A percentile compares a stretch with the other conserved stretches of the same genome.
These are phyloP conservation scores for Lophiotrema nucula DNA, from an alignment of 495 filamentous ascomycete genomes.

Conservation along the genomic window DNA sequence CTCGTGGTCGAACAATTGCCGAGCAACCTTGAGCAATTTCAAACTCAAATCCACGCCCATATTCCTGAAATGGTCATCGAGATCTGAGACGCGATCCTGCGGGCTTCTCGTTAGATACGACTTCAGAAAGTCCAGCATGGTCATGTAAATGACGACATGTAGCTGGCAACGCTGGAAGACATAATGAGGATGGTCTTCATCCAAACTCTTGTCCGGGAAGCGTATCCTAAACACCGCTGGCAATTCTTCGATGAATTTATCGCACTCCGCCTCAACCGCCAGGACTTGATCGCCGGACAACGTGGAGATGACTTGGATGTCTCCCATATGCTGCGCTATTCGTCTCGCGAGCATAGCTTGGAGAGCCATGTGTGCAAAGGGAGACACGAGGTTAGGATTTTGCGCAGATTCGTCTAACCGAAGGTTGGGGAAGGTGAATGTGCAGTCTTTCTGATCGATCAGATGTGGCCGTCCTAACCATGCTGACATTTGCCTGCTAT, in stretches of 20 bases:
- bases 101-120: slow-evolving; percentile 43
- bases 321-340: slow-evolving; percentile 1
- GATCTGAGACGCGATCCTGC: slow-evolving; percentile 16
- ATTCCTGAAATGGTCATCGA: slow-evolving; percentile 38
- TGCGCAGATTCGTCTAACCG: slow-evolving; percentile 39
- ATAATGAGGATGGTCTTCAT: slow-evolving; percentile 45
- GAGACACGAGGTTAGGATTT: slow-evolving; percentile 40
- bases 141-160: slow-evolving; percentile 50
- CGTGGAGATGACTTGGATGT: slow-evolving; percentile 1
- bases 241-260: slow-evolving; percentile 46
- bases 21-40: slow-evolving; percentile 45
- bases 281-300: slow-evolving; percentile 22
- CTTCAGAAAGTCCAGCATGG: slow-evolving; percentile 47
- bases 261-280: slow-evolving; percentile 32
- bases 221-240: slow-evolving; percentile 45
- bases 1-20: slow-evolving; percentile 45
- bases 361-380: slow-evolving; percentile 46
- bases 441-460: slow-evolving; percentile 42
- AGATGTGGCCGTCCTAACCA: slow-evolving; percentile 44
- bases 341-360: slow-evolving; percentile 42
- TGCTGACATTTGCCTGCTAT: slow-evolving; percentile 42
- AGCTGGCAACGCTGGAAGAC: slow-evolving; percentile 52
- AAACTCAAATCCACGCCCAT: slow-evolving; percentile 46
- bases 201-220: slow-evolving; percentile 48
- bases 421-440: slow-evolving; percentile 42